Evolutionary conservation across 2,329 filamentous ascomycete species (phyloP).

Genomic region (Fusarium pseudonygamai): DNA sequence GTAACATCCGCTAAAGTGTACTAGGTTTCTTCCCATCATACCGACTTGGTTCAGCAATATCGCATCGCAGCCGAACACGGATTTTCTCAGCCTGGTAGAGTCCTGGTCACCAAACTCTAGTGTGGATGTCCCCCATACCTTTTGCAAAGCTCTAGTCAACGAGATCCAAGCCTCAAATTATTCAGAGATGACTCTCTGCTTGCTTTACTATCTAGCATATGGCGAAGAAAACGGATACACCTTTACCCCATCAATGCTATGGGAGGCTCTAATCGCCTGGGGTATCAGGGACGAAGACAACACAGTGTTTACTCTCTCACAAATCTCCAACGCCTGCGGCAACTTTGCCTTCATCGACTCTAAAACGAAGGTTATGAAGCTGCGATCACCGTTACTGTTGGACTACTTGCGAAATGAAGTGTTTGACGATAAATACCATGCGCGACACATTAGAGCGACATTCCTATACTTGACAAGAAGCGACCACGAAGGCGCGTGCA

Average conservation of each 20-base stretch:
- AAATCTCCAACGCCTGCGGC: neutral
- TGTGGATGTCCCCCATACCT: fast-evolving
- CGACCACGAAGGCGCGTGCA: neutral
- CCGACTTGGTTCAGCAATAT: neutral
- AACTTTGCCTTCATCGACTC: neutral
- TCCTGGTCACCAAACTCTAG: neutral
- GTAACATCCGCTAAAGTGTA: neutral
- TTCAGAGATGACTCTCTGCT: neutral
- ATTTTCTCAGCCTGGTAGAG: neutral
- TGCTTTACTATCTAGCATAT: neutral
- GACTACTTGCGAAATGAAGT: neutral
- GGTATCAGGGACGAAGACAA: neutral
- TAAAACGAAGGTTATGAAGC: neutral
- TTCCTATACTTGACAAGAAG: neutral
- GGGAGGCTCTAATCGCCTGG: neutral
- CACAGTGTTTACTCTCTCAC: fast-evolving
- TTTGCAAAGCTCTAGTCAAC: neutral
- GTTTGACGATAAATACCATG: neutral
- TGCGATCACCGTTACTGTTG: neutral
- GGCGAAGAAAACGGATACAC: neutral
- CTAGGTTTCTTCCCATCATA: neutral
- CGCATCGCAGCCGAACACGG: neutral
- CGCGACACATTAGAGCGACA: fast-evolving
- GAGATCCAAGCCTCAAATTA: neutral
- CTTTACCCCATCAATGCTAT: neutral